Evolutionary conservation across 2,329 filamentous ascomycete genomes (phyloP), one percentile per base, ranked within the genome.

Genomic region (Colletotrichum chlorophyti): DNA sequence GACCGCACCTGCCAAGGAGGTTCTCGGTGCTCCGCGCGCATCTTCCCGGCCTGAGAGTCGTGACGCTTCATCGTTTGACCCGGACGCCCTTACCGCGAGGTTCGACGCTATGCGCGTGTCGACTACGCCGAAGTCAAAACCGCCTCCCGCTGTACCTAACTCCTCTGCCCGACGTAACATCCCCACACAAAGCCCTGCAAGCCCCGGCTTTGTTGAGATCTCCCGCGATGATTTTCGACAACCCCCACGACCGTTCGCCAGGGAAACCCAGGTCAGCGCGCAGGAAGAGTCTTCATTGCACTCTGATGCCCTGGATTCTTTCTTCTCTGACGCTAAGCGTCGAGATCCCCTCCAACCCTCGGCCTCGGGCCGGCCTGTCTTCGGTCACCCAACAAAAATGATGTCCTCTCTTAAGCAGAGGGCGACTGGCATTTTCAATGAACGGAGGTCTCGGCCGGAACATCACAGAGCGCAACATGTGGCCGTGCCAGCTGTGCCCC

Each of bases 371-470:
- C 47, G 38, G 27, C 68, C 72, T 49, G 67, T 69, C 15, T 73
- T 75, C 63, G 72, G 74, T 2, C 76, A 78, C 52, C 70, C 75
- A 35, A 69, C 69, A 45, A 77, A 77, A 66, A 74, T 80, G 65
- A 69, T 77, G 66, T 80, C 79, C 37, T 78, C 76, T 67, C 78
- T 80, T 68, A 82, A 84, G 66, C 80, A 83, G 66, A 82, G 82
- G 69, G 82, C 83, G 57, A 76, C 79, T 65, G 71, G 74, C 46
- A 70, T 84, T 54, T 86, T 86, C 67, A 78, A 83, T 49, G 78
- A 81, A 63, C 79, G 79, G 42, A 82, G 77, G 68, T 81, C 74
- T 47, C 78, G 83, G 3, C 83, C 83, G 1, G 84, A 87, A 66
- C 82, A 83, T 64, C 84, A 87, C 66, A 76, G 81, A 38, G 79